Base-by-base conservation (phyloP, 371 early-diverging fungal species). In the Umbelopsis sp. region DNA sequence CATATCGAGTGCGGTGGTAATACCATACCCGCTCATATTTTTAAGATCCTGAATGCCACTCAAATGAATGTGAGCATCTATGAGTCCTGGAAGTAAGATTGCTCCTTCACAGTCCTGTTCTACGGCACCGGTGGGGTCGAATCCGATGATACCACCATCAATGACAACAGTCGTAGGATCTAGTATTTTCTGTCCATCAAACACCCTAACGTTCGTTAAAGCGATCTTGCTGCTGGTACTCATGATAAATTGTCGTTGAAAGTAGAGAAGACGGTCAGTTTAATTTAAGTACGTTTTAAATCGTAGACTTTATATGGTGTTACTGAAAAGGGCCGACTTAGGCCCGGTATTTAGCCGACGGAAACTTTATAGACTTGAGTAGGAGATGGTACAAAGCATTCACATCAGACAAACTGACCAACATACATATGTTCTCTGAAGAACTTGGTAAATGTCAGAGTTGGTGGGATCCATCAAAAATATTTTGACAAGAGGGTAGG, bases 41-140 rank as follows among this genome's bases (percentile, higher is more conserved):
- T 64, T 14, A 16, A 64, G 44, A 38, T 64, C 35, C 22, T 44
- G 24, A 24, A 25, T 16, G 20, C 44, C 24, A 7, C 3, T 22
- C 45, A 64, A 64, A 25, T 64, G 64, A n/a, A 64, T 29, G 16
- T 64, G 64, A 9, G 64, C 64, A 29, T 64, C 64, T 18, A 64
- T 64, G 9, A 64, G 22, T 2, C 64, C 64, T 22, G 64, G 64
- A 38, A 64, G 64, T 18, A 64, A 64, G 24, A 64, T 38, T 4
- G 22, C 64, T n/a, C 64, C 64, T 16, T 29, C 44, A 22, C 64
- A 44, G 44, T 64, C 64, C 20, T 38, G 22, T 8, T 11, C 44
- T 29, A 11, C 25, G 1, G 64, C 44, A 41, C 45, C 64, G 9
- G 44, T 20, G 20, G 64, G 14, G 25, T 64, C 64, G 11, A n/a